These are phyloP conservation scores for Artemisia tridentata DNA, from an alignment of 129 eudicot genomes.

Conservation along the genomic window DNA sequence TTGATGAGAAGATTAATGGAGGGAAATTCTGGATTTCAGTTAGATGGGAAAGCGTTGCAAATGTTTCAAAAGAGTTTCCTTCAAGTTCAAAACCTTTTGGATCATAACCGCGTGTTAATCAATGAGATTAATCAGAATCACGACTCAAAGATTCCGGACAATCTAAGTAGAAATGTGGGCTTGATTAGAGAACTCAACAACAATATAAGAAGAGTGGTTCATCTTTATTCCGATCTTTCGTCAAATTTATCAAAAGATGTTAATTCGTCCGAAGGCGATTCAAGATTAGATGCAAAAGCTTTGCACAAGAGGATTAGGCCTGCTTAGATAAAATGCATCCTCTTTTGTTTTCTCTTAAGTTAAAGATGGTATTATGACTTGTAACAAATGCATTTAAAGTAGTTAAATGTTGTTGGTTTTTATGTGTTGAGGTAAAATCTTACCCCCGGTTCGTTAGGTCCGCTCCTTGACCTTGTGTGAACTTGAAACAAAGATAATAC, in stretches of 20 bases:
- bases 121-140: neutral
- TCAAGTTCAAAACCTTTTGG: no score
- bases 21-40: no score
- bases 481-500: no score
- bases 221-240: neutral
- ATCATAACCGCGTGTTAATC: no score
- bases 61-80: no score
- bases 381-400: slow-evolving; percentile 19
- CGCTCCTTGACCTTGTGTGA: no score
- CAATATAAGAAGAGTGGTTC: neutral
- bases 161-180: neutral
- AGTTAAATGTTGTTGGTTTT: neutral
- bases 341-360: neutral
- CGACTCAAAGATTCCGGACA: neutral
- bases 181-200: slow-evolving; percentile 10
- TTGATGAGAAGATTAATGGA: no score
- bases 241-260: no score
- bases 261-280: neutral
- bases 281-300: neutral
- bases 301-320: slow-evolving; percentile 43
- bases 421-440: no score
- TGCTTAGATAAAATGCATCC: slow-evolving; percentile 20
- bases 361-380: slow-evolving; percentile 13
- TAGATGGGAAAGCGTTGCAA: no score
- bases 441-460: no score